These are phyloP conservation scores for Inonotus obliquus DNA, from an alignment of 1,284 basidiomycete species.

Conservation along the genomic window DNA sequence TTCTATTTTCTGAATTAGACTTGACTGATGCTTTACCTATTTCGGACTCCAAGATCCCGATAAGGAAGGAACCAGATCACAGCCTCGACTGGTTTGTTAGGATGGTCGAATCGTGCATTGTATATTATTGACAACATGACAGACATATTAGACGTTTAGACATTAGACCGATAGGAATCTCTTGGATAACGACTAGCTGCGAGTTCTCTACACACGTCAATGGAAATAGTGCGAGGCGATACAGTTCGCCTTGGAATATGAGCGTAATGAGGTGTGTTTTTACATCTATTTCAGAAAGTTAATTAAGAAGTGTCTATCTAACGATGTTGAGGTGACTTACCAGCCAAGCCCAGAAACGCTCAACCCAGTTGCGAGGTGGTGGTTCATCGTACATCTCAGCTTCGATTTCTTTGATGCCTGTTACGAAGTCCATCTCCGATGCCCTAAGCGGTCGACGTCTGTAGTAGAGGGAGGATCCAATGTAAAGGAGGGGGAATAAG, in stretches of 20 bases:
- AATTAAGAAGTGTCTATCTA: background rate
- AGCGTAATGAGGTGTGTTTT: background rate
- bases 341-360: slow-evolving; percentile 71
- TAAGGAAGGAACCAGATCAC: background rate
- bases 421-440: slow-evolving; percentile 76
- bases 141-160: background rate
- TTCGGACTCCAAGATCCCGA: background rate
- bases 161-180: background rate
- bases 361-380: slow-evolving; percentile 60
- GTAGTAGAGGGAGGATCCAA: slow-evolving; percentile 50
- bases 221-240: background rate
- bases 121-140: background rate
- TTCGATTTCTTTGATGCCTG: slow-evolving; percentile 68
- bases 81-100: too few relatives aligned
- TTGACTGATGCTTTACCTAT: too few relatives aligned
- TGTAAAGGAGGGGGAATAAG: slow-evolving; percentile 75
- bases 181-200: background rate
- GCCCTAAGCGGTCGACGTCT: slow-evolving; percentile 42
- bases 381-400: slow-evolving; percentile 67
- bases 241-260: background rate
- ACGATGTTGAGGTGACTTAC: slow-evolving; percentile 38
- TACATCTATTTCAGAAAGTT: background rate
- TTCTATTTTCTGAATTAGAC: background rate
- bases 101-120: too few relatives aligned
- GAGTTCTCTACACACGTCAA: background rate